phyloP scores from a whole-genome alignment of 164 flowering plant genomes.

The Aristolochia californica region DNA sequence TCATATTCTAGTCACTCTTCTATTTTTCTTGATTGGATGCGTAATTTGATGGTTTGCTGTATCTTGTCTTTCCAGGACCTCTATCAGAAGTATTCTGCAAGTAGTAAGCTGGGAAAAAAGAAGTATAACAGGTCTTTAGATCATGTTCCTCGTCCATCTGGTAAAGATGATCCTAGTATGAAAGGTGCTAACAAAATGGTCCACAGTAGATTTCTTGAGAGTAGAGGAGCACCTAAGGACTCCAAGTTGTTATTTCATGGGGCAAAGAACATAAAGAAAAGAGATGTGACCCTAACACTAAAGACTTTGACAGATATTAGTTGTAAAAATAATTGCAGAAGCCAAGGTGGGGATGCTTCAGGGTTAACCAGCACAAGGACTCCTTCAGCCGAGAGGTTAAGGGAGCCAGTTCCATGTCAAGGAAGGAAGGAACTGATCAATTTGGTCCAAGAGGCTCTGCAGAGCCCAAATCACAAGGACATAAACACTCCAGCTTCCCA shows the following conservation, averaged over 20 bases:
- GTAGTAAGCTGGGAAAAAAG: slow-evolving; percentile 34
- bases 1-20: slow-evolving; percentile 1
- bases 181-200: slow-evolving; percentile 20
- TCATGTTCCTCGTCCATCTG: slow-evolving; percentile 13
- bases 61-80: slow-evolving; percentile 47
- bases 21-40: not conserved
- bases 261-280: slow-evolving; percentile 33
- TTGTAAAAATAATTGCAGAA: slow-evolving; percentile 25
- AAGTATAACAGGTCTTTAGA: slow-evolving; percentile 6
- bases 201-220: slow-evolving; percentile 20
- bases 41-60: not conserved
- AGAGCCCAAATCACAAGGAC: slow-evolving; percentile 31
- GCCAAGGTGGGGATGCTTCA: slow-evolving; percentile 87
- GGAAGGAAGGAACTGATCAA: slow-evolving; percentile 74
- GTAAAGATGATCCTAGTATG: slow-evolving; percentile 20
- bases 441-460: slow-evolving; percentile 54
- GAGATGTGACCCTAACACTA: slow-evolving; percentile 14
- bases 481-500: slow-evolving; percentile 31
- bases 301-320: slow-evolving; percentile 23
- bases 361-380: slow-evolving; percentile 67
- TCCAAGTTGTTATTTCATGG: slow-evolving; percentile 21
- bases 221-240: slow-evolving; percentile 16
- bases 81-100: slow-evolving; percentile 36
- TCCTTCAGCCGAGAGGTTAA: slow-evolving; percentile 52
- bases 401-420: slow-evolving; percentile 61